phyloP scores from a whole-genome alignment of 331 rosid species.

The Acacia concinna region DNA sequence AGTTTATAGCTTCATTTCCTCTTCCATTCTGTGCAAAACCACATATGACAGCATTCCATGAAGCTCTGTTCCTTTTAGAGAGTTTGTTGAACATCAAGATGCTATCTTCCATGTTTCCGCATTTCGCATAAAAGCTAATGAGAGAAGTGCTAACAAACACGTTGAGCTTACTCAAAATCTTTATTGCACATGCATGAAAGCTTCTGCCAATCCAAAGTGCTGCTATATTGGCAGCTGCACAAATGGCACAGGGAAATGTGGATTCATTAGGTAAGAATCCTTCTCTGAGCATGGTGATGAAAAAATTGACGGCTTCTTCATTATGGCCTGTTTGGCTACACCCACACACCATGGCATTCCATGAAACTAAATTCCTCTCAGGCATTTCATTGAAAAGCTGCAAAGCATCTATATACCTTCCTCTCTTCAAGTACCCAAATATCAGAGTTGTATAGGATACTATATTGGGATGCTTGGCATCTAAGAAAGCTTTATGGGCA shows the following conservation, averaged over 20 bases:
- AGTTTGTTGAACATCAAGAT: constrained; percentile 59
- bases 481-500: constrained; percentile 59
- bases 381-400: constrained; percentile 67
- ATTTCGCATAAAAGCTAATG: constrained; percentile 84
- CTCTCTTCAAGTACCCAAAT: constrained; percentile 62
- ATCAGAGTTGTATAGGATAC: constrained; percentile 84
- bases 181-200: constrained; percentile 80
- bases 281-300: constrained; percentile 64
- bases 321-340: constrained; percentile 83
- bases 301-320: constrained; percentile 75
- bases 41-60: constrained; percentile 90
- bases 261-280: constrained; percentile 68
- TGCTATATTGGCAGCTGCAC: constrained; percentile 77
- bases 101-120: constrained; percentile 89
- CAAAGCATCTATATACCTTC: constrained; percentile 60
- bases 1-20: constrained; percentile 69
- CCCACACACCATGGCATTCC: constrained; percentile 91
- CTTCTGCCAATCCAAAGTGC: constrained; percentile 75
- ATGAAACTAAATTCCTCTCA: constrained; percentile 72
- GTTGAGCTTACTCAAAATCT: constrained; percentile 70
- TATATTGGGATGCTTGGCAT: constrained; percentile 65
- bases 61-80: constrained; percentile 55
- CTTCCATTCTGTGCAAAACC: constrained; percentile 93
- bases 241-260: constrained; percentile 78
- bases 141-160: constrained; percentile 71